These are phyloP conservation scores for Myriosclerotinia curreyana DNA, from an alignment of 2,329 filamentous ascomycete species.

Conservation along the genomic window DNA sequence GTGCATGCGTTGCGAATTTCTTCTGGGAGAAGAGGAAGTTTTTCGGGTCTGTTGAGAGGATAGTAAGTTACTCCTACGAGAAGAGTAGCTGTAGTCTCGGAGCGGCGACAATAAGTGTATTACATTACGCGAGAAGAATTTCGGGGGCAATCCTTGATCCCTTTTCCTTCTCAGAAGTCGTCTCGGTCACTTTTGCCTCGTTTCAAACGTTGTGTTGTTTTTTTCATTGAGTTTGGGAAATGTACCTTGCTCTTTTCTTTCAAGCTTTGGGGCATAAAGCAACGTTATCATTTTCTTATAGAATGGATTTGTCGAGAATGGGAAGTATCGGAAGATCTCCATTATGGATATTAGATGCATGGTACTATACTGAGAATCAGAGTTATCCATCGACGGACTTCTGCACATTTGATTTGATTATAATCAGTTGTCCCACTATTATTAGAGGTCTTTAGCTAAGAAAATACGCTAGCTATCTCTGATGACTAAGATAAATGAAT, in stretches of 20 bases:
- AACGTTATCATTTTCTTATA: background rate
- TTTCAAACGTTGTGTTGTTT: conserved; percentile 16
- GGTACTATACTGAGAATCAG: too few relatives aligned
- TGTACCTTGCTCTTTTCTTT: conserved; percentile 14
- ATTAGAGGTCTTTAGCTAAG: too few relatives aligned
- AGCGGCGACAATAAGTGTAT: conserved; percentile 17
- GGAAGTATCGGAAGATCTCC: conserved; percentile 11
- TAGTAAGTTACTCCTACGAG: conserved; percentile 10
- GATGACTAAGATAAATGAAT: too few relatives aligned
- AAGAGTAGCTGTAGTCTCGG: conserved; percentile 16
- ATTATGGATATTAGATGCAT: conserved; percentile 12
- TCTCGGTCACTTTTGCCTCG: conserved; percentile 15
- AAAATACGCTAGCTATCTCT: too few relatives aligned
- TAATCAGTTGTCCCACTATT: too few relatives aligned
- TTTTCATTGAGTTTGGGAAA: conserved; percentile 14
- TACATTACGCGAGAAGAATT: conserved; percentile 14
- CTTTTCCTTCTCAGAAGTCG: conserved; percentile 14
- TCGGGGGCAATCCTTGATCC: conserved; percentile 18
- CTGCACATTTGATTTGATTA: too few relatives aligned
- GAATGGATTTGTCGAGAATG: conserved; percentile 1
- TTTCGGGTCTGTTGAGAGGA: conserved; percentile 12
- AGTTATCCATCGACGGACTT: too few relatives aligned
- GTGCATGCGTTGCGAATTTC: background rate
- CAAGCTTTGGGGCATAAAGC: background rate
- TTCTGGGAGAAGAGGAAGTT: background rate